Base-by-base conservation (phyloP, 1,139 yeast species). In the Saccharomycopsis phalli region DNA sequence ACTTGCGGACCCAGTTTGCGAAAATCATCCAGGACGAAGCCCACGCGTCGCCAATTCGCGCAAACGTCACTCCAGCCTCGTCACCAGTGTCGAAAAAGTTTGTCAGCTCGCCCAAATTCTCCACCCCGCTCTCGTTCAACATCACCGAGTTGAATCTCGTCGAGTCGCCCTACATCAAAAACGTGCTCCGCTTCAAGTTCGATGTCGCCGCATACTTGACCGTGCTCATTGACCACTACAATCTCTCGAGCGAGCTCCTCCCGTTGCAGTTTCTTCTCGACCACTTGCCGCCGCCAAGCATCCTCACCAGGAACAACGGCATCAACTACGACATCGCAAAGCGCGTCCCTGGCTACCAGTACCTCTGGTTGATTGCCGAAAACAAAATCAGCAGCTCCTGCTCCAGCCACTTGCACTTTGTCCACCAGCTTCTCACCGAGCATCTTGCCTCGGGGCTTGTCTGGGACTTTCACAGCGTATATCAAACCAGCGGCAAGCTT, bases 381-480 rank as follows among this genome's bases (percentile, higher is more conserved):
- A 41, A 37, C 17, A 40, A 42, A 14, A 29, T 38, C 18, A 30
- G 25, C 21, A 16, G 17, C 4, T 30, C 31, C 17, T 25, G 31
- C 7, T 18, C 36, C 5, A 38, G 14, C 5, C 47, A 44, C n/a
- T 13, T 36, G 13, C 28, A 36, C n/a, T 44, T 44, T 21, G 40
- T 44, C 2, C 28, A 32, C 25, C 14, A 32, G 5, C n/a, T 42
- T 11, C 27, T 44, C 16, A 31, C 33, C 19, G 32, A 36, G 7
- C 45, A 42, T 28, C 38, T 44, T 20, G 31, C 38, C 11, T 22
- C 38, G n/a, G 47, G 47, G 3, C 22, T 34, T 14, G 38, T 39
- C 19, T 44, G 47, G 47, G 47, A 44, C 32, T 34, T 44, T 10
- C 47, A 44, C 32, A 16, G 25, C 14, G 25, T 42, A 25, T 16